Evolutionary conservation across 345 rosid genomes (phyloP).

Genomic region (Ceriops tagal): DNA sequence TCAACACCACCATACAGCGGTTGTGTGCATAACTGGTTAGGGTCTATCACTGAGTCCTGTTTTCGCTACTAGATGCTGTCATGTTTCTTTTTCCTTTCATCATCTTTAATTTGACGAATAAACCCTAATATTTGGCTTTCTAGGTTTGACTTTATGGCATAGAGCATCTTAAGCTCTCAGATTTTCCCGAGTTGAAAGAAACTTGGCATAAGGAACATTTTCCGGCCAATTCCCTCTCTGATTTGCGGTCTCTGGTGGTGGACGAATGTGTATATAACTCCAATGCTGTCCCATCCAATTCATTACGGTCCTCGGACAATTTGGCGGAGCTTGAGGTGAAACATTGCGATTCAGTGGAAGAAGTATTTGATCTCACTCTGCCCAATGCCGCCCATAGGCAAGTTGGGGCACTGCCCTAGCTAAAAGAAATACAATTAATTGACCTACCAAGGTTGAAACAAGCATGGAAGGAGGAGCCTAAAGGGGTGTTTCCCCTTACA

Average conservation of each 20-base stretch:
- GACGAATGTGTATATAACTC: background rate
- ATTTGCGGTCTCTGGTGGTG: background rate
- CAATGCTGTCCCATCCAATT: conserved; percentile 3
- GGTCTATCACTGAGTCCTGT: no score
- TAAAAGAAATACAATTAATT: background rate
- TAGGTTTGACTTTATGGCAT: conserved; percentile 1
- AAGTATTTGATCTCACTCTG: background rate
- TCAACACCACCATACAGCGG: background rate
- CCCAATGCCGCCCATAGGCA: background rate
- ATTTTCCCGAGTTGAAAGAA: background rate
- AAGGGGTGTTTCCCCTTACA: background rate
- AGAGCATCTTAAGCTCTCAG: conserved; percentile 5
- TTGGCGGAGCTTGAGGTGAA: background rate
- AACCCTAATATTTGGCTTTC: no score
- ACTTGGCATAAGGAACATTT: conserved; percentile 6
- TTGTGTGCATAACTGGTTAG: background rate
- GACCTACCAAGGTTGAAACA: background rate
- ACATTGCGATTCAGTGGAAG: conserved; percentile 3
- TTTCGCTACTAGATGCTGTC: no score
- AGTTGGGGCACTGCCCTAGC: background rate
- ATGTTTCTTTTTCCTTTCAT: no score
- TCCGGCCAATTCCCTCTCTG: background rate
- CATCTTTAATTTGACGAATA: no score
- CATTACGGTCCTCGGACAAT: background rate
- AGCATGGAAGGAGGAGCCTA: background rate